Conservation (phyloP, 768 basidiomycete species). For the Agaricus subrufescens region DNA sequence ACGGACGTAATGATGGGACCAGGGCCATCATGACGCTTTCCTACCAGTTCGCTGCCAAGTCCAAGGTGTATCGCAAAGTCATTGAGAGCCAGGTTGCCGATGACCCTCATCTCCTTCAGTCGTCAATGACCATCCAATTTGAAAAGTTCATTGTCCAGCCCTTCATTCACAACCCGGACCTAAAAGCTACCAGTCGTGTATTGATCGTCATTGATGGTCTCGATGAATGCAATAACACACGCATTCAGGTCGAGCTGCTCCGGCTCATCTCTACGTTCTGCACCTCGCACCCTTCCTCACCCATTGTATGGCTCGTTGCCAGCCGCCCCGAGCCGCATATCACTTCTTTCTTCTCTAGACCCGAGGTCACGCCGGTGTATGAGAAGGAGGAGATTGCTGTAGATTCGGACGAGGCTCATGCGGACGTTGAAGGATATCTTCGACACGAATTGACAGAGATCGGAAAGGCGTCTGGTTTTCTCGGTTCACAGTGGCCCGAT, state of each 20-base stretch:
- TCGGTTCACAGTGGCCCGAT: not conserved
- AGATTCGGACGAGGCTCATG: not conserved
- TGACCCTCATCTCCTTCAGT: constrained; percentile 7
- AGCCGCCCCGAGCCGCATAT: not conserved
- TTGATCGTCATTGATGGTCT: not conserved
- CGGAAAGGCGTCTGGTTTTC: not conserved
- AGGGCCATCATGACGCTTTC: constrained; percentile 12
- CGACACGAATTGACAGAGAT: not conserved
- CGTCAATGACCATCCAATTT: constrained; percentile 11
- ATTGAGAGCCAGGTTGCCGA: constrained; percentile 6
- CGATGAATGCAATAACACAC: not conserved
- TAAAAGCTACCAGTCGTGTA: not conserved
- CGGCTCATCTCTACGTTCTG: not conserved
- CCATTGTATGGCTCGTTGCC: not conserved
- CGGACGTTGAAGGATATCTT: not conserved
- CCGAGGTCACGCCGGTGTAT: not conserved
- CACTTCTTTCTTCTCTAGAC: not conserved
- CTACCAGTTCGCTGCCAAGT: constrained; percentile 14
- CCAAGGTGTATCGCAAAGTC: not conserved
- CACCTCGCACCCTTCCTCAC: not conserved
- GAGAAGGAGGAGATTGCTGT: not conserved
- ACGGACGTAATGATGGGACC: not conserved
- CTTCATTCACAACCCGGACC: not conserved
- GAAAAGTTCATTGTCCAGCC: constrained; percentile 13
- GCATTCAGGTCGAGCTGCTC: not conserved